Evolutionary conservation across 345 rosid species (phyloP), one percentile per base, ranked within the genome.

Genomic region (Anacardium occidentale): DNA sequence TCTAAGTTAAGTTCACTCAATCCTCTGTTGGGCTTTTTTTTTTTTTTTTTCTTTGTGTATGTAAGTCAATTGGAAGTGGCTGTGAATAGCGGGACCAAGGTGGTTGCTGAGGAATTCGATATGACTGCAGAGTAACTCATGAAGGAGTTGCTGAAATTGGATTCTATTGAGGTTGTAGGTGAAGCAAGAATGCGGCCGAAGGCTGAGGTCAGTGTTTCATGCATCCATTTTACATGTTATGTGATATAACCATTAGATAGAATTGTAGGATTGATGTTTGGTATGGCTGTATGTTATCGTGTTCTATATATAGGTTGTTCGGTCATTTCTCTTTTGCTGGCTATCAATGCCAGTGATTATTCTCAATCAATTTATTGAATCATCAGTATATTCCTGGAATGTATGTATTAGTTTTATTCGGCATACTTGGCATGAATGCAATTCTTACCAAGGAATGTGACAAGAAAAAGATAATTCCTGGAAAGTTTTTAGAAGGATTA

Each of bases 61-160:
- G 90, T 89, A 58, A 78, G 84, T 83, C 95, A 85, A 34, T 74
- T 94, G 48, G 88, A 89, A 80, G 90, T 84, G 72, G 84, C 80
- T 68, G 86, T 94, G 75, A 84, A 84, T 69, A 74, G 85, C 64
- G 94, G 93, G 52, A 86, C 89, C 1, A 81, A 84, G 79, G 79
- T 91, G 59, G 80, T 86, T 0, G 80, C 73, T 10, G 70, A 84
- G 81, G 96, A 94, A 76, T 89, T 91, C 78, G 90, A 71, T 37
- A 64, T 82, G 58, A 74, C 89, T 10, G 81, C 94, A 3, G 98
- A 91, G 87, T 84, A 91, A 75, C 90, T 94, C 10, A 94, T 94
- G 98, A 86, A 83, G 74, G 90, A 88, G 80, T 64, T 94, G 83
- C 91, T 94, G 72, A 90, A 89, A 71, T 74, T 94, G 84, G 98